Evolutionary conservation across 1,284 basidiomycete genomes (phyloP).

Genomic region (Mycena sp.): DNA sequence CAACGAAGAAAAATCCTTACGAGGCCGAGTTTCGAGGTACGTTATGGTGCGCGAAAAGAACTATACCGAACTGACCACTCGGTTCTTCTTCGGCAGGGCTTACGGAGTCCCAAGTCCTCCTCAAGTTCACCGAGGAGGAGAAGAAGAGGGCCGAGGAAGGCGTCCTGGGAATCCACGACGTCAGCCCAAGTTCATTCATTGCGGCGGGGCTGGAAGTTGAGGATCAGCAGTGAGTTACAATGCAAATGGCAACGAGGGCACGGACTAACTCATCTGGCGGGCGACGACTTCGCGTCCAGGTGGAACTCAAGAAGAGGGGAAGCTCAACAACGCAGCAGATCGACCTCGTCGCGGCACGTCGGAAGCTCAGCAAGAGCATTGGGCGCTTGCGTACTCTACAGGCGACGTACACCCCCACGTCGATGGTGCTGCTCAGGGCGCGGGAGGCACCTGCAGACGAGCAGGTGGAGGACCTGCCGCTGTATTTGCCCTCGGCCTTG

Average conservation of each 20-base stretch:
- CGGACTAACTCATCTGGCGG: not conserved
- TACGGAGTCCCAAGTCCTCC: constrained; percentile 13
- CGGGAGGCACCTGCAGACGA: not conserved
- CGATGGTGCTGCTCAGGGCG: not conserved
- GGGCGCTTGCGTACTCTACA: not conserved
- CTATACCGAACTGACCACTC: too few relatives aligned
- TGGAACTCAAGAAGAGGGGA: not conserved
- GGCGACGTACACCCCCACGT: not conserved
- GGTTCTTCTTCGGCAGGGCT: not conserved
- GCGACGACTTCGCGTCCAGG: not conserved
- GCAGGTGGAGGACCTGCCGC: not conserved
- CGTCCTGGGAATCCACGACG: not conserved
- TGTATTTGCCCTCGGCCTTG: constrained; percentile 7
- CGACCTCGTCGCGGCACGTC: not conserved
- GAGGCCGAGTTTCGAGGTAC: not conserved
- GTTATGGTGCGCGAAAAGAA: too few relatives aligned
- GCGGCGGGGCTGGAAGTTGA: constrained; percentile 8
- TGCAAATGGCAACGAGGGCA: too few relatives aligned
- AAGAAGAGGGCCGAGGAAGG: not conserved
- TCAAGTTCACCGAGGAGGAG: constrained; percentile 14
- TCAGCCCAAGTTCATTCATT: constrained; percentile 9
- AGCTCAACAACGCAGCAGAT: not conserved
- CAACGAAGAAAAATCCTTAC: constrained; percentile 8
- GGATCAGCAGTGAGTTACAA: constrained; percentile 16
- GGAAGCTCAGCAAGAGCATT: not conserved